These are phyloP conservation scores for Earliella scabrosa DNA, from an alignment of 1,284 basidiomycete species.

Conservation along the genomic window DNA sequence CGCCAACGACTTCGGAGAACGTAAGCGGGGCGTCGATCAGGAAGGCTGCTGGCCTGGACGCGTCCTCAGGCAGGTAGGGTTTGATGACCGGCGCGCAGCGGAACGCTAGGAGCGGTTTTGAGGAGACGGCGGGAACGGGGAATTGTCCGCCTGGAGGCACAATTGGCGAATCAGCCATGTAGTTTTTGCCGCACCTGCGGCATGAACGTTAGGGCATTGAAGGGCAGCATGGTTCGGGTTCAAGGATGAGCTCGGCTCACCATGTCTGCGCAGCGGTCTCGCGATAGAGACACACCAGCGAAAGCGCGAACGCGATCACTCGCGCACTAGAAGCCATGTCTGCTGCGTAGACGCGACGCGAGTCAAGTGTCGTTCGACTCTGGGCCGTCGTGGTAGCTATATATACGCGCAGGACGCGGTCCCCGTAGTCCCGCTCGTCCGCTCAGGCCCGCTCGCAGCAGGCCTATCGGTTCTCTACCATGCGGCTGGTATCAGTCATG, in stretches of 20 bases:
- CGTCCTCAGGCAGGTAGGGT: slow-evolving; percentile 67
- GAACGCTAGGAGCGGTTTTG: slow-evolving; percentile 62
- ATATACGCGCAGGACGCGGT: neutral
- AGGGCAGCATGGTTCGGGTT: neutral
- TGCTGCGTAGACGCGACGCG: neutral
- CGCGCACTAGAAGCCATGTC: neutral
- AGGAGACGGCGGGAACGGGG: slow-evolving; percentile 49
- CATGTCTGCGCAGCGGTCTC: neutral
- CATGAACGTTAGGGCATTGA: neutral
- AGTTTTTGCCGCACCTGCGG: slow-evolving; percentile 71
- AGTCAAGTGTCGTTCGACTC: neutral
- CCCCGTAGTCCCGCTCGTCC: neutral
- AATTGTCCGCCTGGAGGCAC: slow-evolving; percentile 68
- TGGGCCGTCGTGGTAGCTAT: neutral
- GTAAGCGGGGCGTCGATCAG: slow-evolving; percentile 65
- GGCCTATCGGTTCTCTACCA: neutral
- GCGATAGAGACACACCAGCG: neutral
- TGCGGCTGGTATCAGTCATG: slow-evolving; percentile 3
- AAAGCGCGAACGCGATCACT: neutral
- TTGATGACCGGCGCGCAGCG: slow-evolving; percentile 69
- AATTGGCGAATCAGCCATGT: slow-evolving; percentile 52
- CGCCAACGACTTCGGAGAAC: slow-evolving; percentile 49
- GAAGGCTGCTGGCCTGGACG: slow-evolving; percentile 42
- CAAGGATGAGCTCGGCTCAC: neutral
- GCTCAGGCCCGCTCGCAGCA: slow-evolving; percentile 1